Conservation (phyloP, 163 green algal species). For the Volvox carteri region DNA sequence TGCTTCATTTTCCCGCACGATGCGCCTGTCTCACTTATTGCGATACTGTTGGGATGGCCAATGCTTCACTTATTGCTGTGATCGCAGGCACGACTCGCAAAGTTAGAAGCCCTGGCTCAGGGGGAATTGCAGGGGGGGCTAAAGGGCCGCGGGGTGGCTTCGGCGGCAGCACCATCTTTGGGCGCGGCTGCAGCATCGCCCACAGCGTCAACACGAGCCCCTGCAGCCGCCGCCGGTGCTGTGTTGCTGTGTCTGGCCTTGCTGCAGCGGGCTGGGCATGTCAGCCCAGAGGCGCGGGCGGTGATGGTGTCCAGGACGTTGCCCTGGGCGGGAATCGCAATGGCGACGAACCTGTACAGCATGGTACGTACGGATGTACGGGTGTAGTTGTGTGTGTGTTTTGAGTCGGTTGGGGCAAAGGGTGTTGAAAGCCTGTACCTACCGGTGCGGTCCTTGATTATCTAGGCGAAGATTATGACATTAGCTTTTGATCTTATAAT, state of each 20-base stretch:
- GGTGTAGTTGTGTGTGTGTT: no score
- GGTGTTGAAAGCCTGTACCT: no score
- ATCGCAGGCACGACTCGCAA: constrained; percentile 11
- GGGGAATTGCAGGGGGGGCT: no score
- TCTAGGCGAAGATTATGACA: no score
- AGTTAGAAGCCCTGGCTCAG: constrained; percentile 2
- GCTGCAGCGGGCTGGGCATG: constrained; percentile 35
- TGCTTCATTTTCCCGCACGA: neutral
- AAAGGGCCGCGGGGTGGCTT: neutral
- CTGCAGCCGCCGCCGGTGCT: no score
- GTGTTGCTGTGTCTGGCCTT: constrained; percentile 35
- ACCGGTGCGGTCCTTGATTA: no score
- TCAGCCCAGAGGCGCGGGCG: constrained; percentile 25
- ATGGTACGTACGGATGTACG: neutral
- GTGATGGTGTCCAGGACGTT: constrained; percentile 23
- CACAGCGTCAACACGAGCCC: no score
- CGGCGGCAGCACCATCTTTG: neutral
- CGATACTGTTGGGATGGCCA: no score
- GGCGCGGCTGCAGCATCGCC: neutral
- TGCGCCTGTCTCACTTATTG: no score
- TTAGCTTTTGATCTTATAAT: no score
- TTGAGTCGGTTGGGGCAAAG: no score
- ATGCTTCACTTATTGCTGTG: no score
- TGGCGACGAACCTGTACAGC: constrained; percentile 5
- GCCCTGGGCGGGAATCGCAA: constrained; percentile 2